These are phyloP conservation scores for Irpex lacteus DNA, from an alignment of 1,284 basidiomycete species.

Conservation along the genomic window DNA sequence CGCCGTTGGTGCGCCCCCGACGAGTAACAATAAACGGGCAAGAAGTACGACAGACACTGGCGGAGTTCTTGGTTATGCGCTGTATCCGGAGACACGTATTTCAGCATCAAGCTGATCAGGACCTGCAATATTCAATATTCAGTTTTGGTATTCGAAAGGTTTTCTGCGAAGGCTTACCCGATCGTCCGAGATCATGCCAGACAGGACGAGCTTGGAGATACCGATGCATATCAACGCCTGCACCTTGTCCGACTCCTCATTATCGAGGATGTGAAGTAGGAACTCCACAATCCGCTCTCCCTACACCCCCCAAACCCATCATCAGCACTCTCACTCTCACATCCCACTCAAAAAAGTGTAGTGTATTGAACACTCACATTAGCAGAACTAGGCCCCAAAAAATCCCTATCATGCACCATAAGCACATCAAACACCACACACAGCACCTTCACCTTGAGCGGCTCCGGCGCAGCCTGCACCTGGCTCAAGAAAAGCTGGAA, in stretches of 20 bases:
- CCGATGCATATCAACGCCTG: slow-evolving; percentile 84
- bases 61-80: slow-evolving; percentile 82
- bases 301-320: too few species aligned
- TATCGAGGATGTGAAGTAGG: slow-evolving; percentile 72
- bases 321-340: too few species aligned
- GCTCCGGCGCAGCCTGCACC: slow-evolving; percentile 72
- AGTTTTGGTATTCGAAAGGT: neutral
- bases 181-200: slow-evolving; percentile 79
- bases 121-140: slow-evolving; percentile 57
- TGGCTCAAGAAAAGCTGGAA: slow-evolving; percentile 92
- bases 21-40: slow-evolving; percentile 92
- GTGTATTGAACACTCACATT: slow-evolving; percentile 37
- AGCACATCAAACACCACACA: slow-evolving; percentile 91
- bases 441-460: slow-evolving; percentile 54
- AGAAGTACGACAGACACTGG: slow-evolving; percentile 95
- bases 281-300: slow-evolving; percentile 72
- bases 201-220: slow-evolving; percentile 86
- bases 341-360: neutral
- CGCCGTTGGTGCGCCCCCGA: slow-evolving; percentile 76
- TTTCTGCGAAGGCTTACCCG: slow-evolving; percentile 52
- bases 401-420: slow-evolving; percentile 84
- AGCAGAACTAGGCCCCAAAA: slow-evolving; percentile 55
- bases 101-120: slow-evolving; percentile 73
- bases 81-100: slow-evolving; percentile 89
- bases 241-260: slow-evolving; percentile 72